Conservation (phyloP, 495 filamentous ascomycete species). For the Choiromyces venosus region DNA sequence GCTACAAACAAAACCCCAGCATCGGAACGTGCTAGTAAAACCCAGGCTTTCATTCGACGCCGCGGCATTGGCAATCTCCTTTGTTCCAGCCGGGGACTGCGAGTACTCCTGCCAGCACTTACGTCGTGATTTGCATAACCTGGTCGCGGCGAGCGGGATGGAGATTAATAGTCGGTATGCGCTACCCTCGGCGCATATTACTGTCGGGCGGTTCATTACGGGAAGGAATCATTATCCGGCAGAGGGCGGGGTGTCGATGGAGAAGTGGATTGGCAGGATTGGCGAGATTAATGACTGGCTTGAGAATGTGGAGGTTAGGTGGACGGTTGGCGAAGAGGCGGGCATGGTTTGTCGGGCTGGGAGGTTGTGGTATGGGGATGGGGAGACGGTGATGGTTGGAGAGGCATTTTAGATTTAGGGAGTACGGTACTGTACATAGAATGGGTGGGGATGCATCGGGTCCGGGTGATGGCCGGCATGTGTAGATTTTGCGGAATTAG, state of each 20-base stretch:
- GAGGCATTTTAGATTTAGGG: conserved; percentile 22
- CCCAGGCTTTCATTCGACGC: conserved; percentile 80
- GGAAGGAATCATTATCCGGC: conserved; percentile 48
- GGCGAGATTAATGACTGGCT: conserved; percentile 72
- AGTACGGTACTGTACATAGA: no score
- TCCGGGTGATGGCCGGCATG: not conserved
- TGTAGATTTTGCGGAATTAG: no score
- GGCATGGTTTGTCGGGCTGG: conserved; percentile 67
- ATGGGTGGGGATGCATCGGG: no score
- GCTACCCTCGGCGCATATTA: conserved; percentile 82
- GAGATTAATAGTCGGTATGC: conserved; percentile 68
- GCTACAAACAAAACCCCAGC: conserved; percentile 52
- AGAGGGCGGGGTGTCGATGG: conserved; percentile 44
- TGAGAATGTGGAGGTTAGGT: conserved; percentile 57
- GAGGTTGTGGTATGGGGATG: conserved; percentile 77
- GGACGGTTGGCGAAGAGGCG: conserved; percentile 62
- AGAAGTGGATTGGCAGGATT: conserved; percentile 58
- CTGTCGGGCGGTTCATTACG: conserved; percentile 69
- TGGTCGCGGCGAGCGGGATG: conserved; percentile 55
- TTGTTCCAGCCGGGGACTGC: conserved; percentile 68
- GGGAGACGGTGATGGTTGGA: conserved; percentile 50
- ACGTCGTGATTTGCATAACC: conserved; percentile 65
- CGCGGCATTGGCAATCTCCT: conserved; percentile 76
- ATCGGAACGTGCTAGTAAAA: conserved; percentile 64
- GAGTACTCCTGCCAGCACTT: conserved; percentile 86